Conservation (phyloP, 441 rosid genomes). For the Euphorbia schlechtendalii region DNA sequence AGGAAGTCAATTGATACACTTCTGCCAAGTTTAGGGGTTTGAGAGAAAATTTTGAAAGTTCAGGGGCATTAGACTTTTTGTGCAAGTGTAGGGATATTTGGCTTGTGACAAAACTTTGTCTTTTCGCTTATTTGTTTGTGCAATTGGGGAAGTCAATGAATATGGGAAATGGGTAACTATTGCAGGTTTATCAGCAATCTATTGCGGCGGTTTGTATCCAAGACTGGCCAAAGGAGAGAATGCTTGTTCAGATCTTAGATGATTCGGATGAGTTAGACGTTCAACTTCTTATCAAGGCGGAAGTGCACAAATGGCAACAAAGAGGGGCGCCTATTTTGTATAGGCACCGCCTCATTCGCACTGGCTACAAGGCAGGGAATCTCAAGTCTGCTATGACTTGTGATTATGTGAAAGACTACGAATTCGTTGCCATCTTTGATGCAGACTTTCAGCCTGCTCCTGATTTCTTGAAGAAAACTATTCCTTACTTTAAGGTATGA, state of each 20-base stretch:
- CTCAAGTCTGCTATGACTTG: constrained; percentile 92
- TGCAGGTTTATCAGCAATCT: constrained; percentile 84
- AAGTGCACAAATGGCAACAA: constrained; percentile 93
- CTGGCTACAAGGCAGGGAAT: constrained; percentile 95
- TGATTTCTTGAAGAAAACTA: constrained; percentile 78
- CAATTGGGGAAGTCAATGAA: too few species aligned
- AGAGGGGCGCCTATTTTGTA: constrained; percentile 70
- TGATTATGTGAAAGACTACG: constrained; percentile 79
- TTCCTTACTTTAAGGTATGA: constrained; percentile 78
- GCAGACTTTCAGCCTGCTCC: constrained; percentile 93
- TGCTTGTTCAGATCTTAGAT: constrained; percentile 85
- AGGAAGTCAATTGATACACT: too few species aligned
- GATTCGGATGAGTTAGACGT: constrained; percentile 78
- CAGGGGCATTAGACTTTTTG: too few species aligned
- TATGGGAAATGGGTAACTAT: too few species aligned
- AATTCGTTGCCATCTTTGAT: constrained; percentile 85
- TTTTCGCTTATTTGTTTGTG: too few species aligned
- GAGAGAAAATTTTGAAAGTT: too few species aligned
- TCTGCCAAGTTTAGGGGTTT: too few species aligned
- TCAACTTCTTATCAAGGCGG: constrained; percentile 76
- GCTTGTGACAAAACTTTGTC: too few species aligned
- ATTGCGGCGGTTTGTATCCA: constrained; percentile 72
- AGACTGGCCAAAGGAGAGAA: constrained; percentile 92
- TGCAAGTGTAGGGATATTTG: too few species aligned
- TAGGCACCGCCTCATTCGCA: constrained; percentile 84